Evolutionary conservation across 345 rosid genomes (phyloP).

Genomic region (Orychophragmus violaceus): DNA sequence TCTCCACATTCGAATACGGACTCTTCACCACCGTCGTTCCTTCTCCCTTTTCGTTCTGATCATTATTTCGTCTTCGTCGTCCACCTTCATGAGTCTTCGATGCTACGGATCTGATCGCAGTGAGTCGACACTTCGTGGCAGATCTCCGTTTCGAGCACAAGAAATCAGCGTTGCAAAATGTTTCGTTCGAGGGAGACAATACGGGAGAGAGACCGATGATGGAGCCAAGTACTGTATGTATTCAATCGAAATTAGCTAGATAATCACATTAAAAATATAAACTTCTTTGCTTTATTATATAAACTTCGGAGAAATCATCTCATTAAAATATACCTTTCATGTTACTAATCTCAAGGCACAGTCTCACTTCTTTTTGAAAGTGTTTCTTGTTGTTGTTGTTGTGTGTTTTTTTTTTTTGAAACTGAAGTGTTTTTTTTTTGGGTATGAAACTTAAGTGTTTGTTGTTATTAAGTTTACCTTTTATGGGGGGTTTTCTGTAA

Average conservation of each 20-base stretch:
- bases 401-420: too few relatives aligned
- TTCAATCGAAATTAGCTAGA: too few relatives aligned
- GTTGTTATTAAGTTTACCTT: not conserved
- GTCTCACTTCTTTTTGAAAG: not conserved
- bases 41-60: not conserved
- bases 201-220: not conserved
- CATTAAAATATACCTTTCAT: not conserved
- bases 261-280: too few relatives aligned
- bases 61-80: not conserved
- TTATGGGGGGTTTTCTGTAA: too few relatives aligned
- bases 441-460: too few relatives aligned
- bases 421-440: too few relatives aligned
- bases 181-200: not conserved
- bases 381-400: not conserved
- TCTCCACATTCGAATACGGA: conserved; percentile 12
- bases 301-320: too few relatives aligned
- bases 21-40: not conserved
- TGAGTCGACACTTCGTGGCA: not conserved
- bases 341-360: not conserved
- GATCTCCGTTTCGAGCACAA: not conserved
- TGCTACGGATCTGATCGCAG: not conserved
- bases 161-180: not conserved
- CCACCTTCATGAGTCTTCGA: not conserved
- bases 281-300: too few relatives aligned
- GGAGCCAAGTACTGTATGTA: not conserved